Conservation (phyloP, 1,139 yeast genomes). For the Nakaseomyces delphensis region DNA sequence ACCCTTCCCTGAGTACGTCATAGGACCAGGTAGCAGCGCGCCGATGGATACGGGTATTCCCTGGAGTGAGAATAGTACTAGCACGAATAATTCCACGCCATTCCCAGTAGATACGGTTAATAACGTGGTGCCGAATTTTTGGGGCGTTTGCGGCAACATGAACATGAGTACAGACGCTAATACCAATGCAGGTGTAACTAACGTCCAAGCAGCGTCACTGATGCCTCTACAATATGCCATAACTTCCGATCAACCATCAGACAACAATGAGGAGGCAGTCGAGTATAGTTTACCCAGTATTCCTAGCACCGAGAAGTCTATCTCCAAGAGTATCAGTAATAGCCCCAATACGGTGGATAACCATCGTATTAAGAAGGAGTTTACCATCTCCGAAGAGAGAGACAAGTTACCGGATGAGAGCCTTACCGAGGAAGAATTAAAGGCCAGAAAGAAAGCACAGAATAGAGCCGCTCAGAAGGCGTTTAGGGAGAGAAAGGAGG, state of each 20-base stretch:
- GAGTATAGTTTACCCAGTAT: not conserved
- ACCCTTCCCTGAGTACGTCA: no score
- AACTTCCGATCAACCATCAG: no score
- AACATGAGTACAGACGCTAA: no score
- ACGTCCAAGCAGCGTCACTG: not conserved
- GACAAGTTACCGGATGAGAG: conserved; percentile 1
- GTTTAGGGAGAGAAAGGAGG: conserved; percentile 76
- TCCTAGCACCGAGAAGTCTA: not conserved
- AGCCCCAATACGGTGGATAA: not conserved
- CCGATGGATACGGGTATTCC: no score
- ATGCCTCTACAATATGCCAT: conserved; percentile 3
- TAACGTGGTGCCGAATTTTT: no score
- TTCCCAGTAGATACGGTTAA: no score
- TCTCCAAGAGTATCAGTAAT: not conserved
- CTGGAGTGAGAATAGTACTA: not conserved
- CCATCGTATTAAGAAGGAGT: not conserved
- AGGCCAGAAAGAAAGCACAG: conserved; percentile 61
- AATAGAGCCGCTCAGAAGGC: conserved; percentile 89
- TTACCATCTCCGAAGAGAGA: not conserved
- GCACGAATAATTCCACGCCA: not conserved
- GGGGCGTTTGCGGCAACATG: no score
- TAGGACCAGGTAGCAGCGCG: no score
- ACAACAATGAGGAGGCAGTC: not conserved
- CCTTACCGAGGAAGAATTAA: conserved; percentile 6
- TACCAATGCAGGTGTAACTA: not conserved